Percentiles rank a stretch among this genome's conserved stretches.
phyloP scores from a whole-genome alignment of 148 eudicot species.

The Drosera capensis region DNA sequence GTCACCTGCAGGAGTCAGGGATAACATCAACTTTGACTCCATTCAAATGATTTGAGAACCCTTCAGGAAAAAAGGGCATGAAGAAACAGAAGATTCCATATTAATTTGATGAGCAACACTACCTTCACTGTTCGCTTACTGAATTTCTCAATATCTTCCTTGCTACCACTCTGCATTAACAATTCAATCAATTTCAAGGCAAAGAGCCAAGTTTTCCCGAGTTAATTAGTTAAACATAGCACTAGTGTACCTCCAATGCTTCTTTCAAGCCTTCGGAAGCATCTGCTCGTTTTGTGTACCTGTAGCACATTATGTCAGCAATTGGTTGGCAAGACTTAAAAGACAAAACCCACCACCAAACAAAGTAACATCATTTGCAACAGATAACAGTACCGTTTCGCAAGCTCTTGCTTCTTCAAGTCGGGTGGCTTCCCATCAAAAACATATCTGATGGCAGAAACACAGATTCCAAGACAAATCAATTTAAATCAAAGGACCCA shows the following conservation, averaged over 20 bases:
- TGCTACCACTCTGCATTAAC: conserved; percentile 53
- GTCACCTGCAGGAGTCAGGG: conserved; percentile 48
- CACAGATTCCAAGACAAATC: no score
- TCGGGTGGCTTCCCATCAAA: conserved; percentile 97
- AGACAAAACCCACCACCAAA: conserved; percentile 2
- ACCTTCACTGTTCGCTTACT: conserved; percentile 97
- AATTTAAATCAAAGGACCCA: neutral
- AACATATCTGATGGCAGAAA: conserved; percentile 48
- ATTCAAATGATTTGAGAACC: no score
- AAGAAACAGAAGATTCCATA: no score
- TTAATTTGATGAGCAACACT: neutral
- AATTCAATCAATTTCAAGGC: conserved; percentile 5
- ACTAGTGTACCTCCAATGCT: conserved; percentile 54
- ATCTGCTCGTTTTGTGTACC: conserved; percentile 78
- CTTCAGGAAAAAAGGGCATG: no score
- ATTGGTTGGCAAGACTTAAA: neutral
- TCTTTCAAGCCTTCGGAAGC: conserved; percentile 74
- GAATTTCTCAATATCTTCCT: conserved; percentile 93
- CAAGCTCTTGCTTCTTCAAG: conserved; percentile 95
- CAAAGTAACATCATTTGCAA: neutral
- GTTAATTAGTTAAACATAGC: neutral
- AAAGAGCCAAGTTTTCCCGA: no score
- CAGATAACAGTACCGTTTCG: conserved; percentile 87
- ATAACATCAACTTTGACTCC: no score
- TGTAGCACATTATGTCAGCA: conserved; percentile 12